phyloP scores from a whole-genome alignment of 177 flowering plant genomes.

The Vitis hybrid region DNA sequence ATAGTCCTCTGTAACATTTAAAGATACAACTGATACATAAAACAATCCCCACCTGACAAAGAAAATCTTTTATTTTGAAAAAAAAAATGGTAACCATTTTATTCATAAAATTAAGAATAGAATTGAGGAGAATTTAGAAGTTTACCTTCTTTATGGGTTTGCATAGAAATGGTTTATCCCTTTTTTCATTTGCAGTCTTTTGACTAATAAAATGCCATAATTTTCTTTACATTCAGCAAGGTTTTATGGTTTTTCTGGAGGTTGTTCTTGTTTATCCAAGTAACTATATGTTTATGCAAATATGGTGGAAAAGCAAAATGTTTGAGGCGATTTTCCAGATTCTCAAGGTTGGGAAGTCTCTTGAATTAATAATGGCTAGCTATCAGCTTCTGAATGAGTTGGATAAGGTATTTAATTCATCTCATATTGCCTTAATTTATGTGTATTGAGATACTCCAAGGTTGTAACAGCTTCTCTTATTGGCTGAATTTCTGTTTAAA shows the following conservation, averaged over 20 bases:
- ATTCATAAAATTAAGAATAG: too few species aligned
- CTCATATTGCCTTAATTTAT: not conserved
- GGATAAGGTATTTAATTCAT: constrained; percentile 48
- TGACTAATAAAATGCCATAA: too few species aligned
- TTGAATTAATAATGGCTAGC: constrained; percentile 67
- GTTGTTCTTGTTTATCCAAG: not conserved
- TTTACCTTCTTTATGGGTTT: too few species aligned
- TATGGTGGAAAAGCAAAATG: constrained; percentile 61
- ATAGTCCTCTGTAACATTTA: too few species aligned
- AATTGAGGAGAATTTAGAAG: too few species aligned
- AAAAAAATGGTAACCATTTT: too few species aligned
- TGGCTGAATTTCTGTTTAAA: not conserved
- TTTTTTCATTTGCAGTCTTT: too few species aligned
- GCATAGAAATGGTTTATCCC: not conserved
- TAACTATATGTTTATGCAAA: constrained; percentile 1
- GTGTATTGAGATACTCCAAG: not conserved
- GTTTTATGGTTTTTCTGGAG: not conserved
- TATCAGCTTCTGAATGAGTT: constrained; percentile 64
- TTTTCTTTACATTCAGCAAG: too few species aligned
- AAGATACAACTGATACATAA: too few species aligned
- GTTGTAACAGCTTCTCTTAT: constrained; percentile 1
- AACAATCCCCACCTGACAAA: too few species aligned
- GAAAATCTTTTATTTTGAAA: too few species aligned
- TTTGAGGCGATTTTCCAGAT: constrained; percentile 60
- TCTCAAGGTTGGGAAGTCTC: constrained; percentile 52